Base-by-base conservation (phyloP, 305 asterid genomes). In the Monarda citriodora region DNA sequence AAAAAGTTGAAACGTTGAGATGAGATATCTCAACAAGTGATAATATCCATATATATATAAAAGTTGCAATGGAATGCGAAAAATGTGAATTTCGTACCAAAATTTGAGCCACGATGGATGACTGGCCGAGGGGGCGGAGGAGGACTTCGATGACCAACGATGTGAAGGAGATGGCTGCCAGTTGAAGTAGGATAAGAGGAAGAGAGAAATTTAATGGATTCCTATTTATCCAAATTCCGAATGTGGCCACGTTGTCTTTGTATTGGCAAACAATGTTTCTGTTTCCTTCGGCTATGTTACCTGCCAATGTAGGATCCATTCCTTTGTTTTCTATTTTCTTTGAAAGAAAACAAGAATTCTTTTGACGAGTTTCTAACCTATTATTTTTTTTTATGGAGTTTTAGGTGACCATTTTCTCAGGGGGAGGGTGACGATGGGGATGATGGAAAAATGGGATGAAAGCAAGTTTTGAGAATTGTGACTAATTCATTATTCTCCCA, bases 41-140 rank as follows among this genome's bases (percentile, higher is more conserved):
- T 23, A 23, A 23, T 23, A 23, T 23, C 26, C 26, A 2, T 23
- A 23, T 23, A 23, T 23, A 23, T 23, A n/a, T n/a, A n/a, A n/a
- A n/a, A n/a, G n/a, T n/a, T n/a, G n/a, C n/a, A n/a, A n/a, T n/a
- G n/a, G 7, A 31, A 31, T 31, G 36, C 36, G 9, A 31, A 31
- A 31, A 31, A 23, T 23, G 26, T 23, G 26, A 23, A 23, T 23
- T 23, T 23, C 26, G 26, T 23, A 23, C 26, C 26, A 23, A 4
- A 23, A 91, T 75, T 58, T 83, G 96, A 0, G 98, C 73, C 23
- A 91, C 87, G 46, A 82, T 76, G 0, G 86, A 68, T 2, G 94
- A 81, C 69, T 88, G 95, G 6, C 98, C 95, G 9, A 91, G 85
- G 45, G 93, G 95, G 53, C 60, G 76, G 73, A 91, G 82, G 75